phyloP scores from a whole-genome alignment of 1,284 basidiomycete genomes.

The Golubevia sp. region DNA sequence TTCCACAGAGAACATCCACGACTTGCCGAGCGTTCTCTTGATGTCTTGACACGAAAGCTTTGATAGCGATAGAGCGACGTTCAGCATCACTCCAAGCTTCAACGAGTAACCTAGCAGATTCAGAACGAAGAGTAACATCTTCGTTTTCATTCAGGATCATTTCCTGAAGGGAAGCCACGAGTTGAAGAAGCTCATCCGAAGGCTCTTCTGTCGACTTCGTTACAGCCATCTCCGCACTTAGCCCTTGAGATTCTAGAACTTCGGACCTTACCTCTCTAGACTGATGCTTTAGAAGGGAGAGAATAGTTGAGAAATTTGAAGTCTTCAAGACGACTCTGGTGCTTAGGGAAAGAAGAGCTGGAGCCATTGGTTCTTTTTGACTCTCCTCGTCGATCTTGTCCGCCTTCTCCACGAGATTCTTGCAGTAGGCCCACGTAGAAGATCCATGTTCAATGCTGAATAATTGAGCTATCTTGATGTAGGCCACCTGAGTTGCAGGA shows the following conservation, averaged over 20 bases:
- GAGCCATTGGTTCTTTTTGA: not conserved
- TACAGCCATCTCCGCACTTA: not conserved
- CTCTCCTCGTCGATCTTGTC: not conserved
- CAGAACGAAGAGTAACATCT: not conserved
- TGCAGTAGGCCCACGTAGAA: not conserved
- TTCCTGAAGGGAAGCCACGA: not conserved
- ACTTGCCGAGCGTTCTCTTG: not conserved
- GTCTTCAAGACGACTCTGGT: too few species aligned
- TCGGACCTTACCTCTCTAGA: not conserved
- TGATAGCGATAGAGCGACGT: not conserved
- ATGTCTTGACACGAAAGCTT: not conserved
- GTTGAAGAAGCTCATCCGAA: not conserved
- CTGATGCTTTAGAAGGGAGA: not conserved
- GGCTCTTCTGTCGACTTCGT: not conserved
- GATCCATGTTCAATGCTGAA: not conserved
- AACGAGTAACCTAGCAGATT: not conserved
- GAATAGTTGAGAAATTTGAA: too few species aligned
- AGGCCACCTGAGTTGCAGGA: slow-evolving; percentile 29
- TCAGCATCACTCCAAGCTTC: too few species aligned
- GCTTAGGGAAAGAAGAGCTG: too few species aligned
- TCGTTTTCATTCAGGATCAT: not conserved
- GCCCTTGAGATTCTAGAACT: not conserved
- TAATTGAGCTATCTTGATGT: slow-evolving; percentile 11
- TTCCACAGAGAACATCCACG: not conserved
- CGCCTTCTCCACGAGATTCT: not conserved